phyloP scores from a whole-genome alignment of 1,284 basidiomycete species.

The Sparassis latifolia region DNA sequence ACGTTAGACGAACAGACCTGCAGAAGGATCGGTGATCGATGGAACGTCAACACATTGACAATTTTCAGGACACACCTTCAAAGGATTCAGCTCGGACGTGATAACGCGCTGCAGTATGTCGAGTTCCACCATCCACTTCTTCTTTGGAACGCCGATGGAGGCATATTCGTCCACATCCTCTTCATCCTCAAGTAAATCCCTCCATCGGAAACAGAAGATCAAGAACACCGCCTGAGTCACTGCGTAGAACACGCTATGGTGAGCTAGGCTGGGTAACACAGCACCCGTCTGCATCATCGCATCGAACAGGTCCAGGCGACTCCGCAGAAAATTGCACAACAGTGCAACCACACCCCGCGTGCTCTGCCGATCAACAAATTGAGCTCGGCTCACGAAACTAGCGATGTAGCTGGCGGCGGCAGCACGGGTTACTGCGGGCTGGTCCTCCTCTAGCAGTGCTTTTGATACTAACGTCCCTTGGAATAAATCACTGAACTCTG shows the following conservation, averaged over 20 bases:
- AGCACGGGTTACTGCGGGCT: slow-evolving; percentile 73
- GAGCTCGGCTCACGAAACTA: slow-evolving; percentile 87
- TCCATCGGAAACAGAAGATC: slow-evolving; percentile 98
- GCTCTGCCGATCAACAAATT: slow-evolving; percentile 75
- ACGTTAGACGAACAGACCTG: slow-evolving; percentile 88
- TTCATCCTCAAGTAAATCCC: slow-evolving; percentile 69
- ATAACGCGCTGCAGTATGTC: slow-evolving; percentile 79
- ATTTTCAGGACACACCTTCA: slow-evolving; percentile 53
- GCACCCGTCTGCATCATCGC: slow-evolving; percentile 35
- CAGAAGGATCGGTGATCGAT: not conserved
- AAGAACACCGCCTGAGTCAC: slow-evolving; percentile 91
- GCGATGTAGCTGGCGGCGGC: slow-evolving; percentile 92
- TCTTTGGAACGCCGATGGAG: slow-evolving; percentile 24
- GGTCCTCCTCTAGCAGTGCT: slow-evolving; percentile 62
- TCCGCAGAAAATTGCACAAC: slow-evolving; percentile 78
- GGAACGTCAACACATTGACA: too few relatives aligned
- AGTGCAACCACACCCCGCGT: slow-evolving; percentile 77
- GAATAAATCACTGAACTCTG: slow-evolving; percentile 89
- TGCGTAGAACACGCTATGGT: slow-evolving; percentile 86
- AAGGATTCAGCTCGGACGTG: slow-evolving; percentile 81
- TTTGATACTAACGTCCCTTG: slow-evolving; percentile 89
- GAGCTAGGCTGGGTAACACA: slow-evolving; percentile 34
- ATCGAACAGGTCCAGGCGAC: slow-evolving; percentile 70
- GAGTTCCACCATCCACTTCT: slow-evolving; percentile 84
- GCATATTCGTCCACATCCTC: slow-evolving; percentile 42